Base-by-base conservation (phyloP, 202 grass and related monocot species). In the Zizania palustris region DNA sequence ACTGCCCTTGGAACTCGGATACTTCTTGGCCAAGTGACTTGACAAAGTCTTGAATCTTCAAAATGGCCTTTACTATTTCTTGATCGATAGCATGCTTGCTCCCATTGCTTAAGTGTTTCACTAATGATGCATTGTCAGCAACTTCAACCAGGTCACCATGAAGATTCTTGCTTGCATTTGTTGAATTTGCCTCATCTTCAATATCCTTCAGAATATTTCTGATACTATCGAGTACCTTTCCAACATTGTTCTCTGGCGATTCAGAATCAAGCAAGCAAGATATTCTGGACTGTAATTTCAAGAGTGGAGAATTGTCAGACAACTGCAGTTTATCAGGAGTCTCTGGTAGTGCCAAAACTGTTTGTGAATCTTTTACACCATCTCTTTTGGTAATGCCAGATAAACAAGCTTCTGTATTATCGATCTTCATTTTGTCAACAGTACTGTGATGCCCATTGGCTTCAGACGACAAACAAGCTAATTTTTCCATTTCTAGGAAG, bases 401-500 rank as follows among this genome's bases (percentile, higher is more conserved):
- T 41, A 83, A 57, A 80, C 54, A 70, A 77, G 65, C 55, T 12
- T 90, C 85, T 76, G 57, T 82, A 79, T 89, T 53, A 36, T 89
- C 81, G 9, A 68, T 71, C 69, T 97, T 93, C 78, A 84, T 71
- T 73, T 90, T 88, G 19, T 93, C 86, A 72, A 80, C 33, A 44
- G 67, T 51, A 68, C 77, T 84, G 48, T 54, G 80, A 76, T 83
- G 82, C 55, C 79, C 69, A 53, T 90, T 90, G 67, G 78, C 82
- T 63, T 84, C 83, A 81, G 85, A 67, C 54, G 91, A 54, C 87
- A 89, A 74, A 46, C 87, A 93, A 53, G 96, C 96, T 80, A 99
- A 65, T 82, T 65, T 93, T 78, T 99, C 96, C 96, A 99, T 99
- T 83, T 99, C 96, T 80, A 99, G 79, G 85, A 99, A 99, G 80